Evolutionary conservation across 345 rosid species (phyloP).

Genomic region (Salix suchowensis): DNA sequence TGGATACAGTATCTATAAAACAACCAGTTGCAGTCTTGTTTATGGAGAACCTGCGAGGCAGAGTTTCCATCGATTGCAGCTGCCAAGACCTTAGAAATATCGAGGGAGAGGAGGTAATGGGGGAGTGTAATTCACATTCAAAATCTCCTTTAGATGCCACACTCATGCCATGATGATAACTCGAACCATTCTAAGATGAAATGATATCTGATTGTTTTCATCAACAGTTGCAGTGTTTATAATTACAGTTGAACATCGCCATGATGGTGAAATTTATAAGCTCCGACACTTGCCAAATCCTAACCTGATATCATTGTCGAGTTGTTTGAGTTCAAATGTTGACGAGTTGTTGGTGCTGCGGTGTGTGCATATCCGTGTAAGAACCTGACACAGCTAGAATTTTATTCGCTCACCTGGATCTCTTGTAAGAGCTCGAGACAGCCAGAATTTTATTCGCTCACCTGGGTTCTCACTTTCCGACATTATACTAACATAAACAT

Average conservation of each 20-base stretch:
- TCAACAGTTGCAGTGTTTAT: background rate
- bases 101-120: slow-evolving; percentile 71
- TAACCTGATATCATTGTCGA: background rate
- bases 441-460: too few relatives aligned
- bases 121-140: slow-evolving; percentile 45
- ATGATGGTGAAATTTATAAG: background rate
- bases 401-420: too few relatives aligned
- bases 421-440: too few relatives aligned
- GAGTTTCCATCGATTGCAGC: slow-evolving; percentile 80
- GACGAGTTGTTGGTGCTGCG: too few relatives aligned
- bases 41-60: slow-evolving; percentile 80
- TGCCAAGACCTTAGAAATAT: slow-evolving; percentile 62
- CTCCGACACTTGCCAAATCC: background rate
- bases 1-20: too few relatives aligned
- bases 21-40: too few relatives aligned
- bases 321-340: background rate
- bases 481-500: too few relatives aligned
- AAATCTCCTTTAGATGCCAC: too few relatives aligned
- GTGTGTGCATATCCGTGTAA: too few relatives aligned
- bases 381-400: accelerated
- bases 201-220: background rate
- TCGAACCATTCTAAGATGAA: too few relatives aligned
- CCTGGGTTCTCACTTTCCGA: too few relatives aligned
- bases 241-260: background rate
- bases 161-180: too few relatives aligned